Base-by-base conservation (phyloP, 352 stramenopile genomes). In the Globisporangium cystogenes region DNA sequence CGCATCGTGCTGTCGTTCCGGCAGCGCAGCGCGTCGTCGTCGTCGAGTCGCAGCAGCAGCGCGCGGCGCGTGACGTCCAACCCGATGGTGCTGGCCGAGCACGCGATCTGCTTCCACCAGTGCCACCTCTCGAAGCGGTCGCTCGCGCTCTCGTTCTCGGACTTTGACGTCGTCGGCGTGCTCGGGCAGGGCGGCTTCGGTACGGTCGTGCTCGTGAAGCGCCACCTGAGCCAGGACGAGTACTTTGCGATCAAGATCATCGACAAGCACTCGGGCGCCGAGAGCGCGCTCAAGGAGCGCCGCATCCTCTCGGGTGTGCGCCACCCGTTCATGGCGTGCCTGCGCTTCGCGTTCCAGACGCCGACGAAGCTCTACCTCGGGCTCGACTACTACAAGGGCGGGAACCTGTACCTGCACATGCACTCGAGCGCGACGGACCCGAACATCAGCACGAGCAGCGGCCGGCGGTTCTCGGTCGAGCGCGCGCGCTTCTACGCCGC, bases 221-320 rank as follows among this genome's bases (percentile, higher is more conserved):
- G 78, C 24, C 79, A 93, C 56, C 49, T 90, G 48, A 87, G 73
- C 48, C 62, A 69, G 39, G 79, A 90, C 51, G 79, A 93, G 53
- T 87, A 87, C 60, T 93, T 90, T 54, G 82, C 82, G 40, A 91
- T 93, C 61, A 93, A 93, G 68, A 93, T 93, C 59, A 90, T 90
- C 55, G 80, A 90, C 66, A 93, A 93, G 55, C 74, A 89, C 47
- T 90, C 75, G 14, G 76, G 75, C 33, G 80, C 80, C 14, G 79
- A 93, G 52, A 84, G 68, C 23, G 80, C 82, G 27, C 51, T 90
- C 3, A 93, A 90, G 45, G 82, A 93, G 52, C 69, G 77, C 6
- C 75, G 77, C 23, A 93, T 93, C 37, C 55, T 93, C 59, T 87
- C 74, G 16, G 80, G 76, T 23, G 70, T 93, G 31, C 79, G 76